Base-by-base conservation (phyloP, 2,329 filamentous ascomycete species). In the Lecanosticta acicola region DNA sequence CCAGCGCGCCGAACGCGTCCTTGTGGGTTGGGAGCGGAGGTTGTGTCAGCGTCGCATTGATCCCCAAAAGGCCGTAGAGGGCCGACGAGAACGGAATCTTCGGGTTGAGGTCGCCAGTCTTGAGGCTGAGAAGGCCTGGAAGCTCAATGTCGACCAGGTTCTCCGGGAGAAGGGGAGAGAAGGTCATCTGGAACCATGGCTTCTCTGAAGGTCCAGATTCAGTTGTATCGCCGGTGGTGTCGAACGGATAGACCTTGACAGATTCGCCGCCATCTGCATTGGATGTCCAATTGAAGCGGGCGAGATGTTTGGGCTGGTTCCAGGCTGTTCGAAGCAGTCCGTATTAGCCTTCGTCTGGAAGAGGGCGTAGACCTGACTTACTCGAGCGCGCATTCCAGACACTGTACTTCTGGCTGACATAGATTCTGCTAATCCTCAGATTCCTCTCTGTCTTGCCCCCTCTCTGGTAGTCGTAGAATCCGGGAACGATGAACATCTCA, bases 221-320 rank as follows among this genome's bases (percentile, higher is more conserved):
- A 14, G 20, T 32, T 1, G 35, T n/a, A 18, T 45, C 42, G 18
- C 46, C 42, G 3, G 41, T 38, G 10, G 43, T 48, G 32, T 55
- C 52, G 33, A 43, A 50, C 13, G 54, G 54, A 33, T 49, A 55
- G 38, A 55, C 42, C 26, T 50, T 48, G 39, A 55, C 54, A 13
- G 43, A 46, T 11, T 50, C 45, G 33, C 42, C 41, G 18, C 49
- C 48, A 16, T 45, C 45, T 21, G 37, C 34, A 3, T 34, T 18
- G 32, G 46, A 48, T 20, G 47, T 53, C 50, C 50, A 57, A 32
- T 53, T 48, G 48, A 57, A 55, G 32, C 50, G 45, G 5, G 52
- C 54, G 29, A 57, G 45, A 21, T 55, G 54, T 33, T 55, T 55
- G 13, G 54, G 54, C 16, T 55, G 50, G 46, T 57, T 57, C 54